phyloP scores from a whole-genome alignment of 2,329 filamentous ascomycete genomes.

The Apiospora sp. region DNA sequence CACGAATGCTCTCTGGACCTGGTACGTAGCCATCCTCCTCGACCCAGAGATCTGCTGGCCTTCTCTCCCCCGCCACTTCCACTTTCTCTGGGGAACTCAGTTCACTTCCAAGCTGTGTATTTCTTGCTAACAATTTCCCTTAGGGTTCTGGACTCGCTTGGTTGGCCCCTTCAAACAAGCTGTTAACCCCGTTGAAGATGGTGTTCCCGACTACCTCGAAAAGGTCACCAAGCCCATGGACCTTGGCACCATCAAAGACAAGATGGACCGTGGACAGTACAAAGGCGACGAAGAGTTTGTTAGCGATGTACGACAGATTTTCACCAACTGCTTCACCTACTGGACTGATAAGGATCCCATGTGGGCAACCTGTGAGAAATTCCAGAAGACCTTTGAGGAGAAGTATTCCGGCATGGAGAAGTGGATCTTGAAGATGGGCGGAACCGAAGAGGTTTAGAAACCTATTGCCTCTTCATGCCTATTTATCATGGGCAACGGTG shows the following conservation, averaged over 20 bases:
- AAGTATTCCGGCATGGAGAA: slow-evolving; percentile 67
- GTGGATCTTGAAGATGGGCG: slow-evolving; percentile 64
- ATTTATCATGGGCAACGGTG: neutral
- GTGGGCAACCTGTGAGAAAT: slow-evolving; percentile 62
- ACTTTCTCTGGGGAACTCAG: neutral
- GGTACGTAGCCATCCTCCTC: slow-evolving; percentile 47
- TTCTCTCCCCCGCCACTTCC: neutral
- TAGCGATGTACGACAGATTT: slow-evolving; percentile 67
- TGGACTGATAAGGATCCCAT: slow-evolving; percentile 64
- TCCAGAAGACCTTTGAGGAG: slow-evolving; percentile 66
- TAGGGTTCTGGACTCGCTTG: slow-evolving; percentile 72
- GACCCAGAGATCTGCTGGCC: neutral
- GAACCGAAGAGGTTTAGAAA: slow-evolving; percentile 43
- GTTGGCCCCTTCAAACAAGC: slow-evolving; percentile 69
- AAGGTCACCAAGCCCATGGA: slow-evolving; percentile 70
- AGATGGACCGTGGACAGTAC: slow-evolving; percentile 65
- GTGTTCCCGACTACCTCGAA: slow-evolving; percentile 67
- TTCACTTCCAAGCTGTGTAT: neutral
- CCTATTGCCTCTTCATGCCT: neutral
- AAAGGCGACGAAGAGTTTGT: slow-evolving; percentile 60
- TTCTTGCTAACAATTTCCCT: slow-evolving; percentile 22
- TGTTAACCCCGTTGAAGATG: slow-evolving; percentile 63
- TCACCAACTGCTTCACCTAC: slow-evolving; percentile 70
- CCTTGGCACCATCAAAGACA: slow-evolving; percentile 65
- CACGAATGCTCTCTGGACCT: slow-evolving; percentile 68